phyloP scores from a whole-genome alignment of 2,329 filamentous ascomycete species.

The Curvularia verruculosa region DNA sequence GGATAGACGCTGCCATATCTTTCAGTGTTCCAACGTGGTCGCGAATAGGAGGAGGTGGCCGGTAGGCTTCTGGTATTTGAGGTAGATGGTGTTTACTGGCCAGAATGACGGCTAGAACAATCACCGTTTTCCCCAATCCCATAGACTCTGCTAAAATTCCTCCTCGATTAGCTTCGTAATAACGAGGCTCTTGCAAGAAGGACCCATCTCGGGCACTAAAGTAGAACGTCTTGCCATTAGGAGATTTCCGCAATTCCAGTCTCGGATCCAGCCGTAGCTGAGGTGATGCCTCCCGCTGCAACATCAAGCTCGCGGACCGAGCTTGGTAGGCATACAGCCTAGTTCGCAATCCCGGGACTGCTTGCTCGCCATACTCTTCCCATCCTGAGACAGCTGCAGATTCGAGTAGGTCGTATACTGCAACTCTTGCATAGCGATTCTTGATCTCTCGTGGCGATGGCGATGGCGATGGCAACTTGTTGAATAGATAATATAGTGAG shows the following conservation, averaged over 20 bases:
- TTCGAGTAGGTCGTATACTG: conserved; percentile 63
- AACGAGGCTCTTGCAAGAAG: conserved; percentile 68
- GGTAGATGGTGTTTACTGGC: conserved; percentile 75
- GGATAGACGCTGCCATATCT: conserved; percentile 76
- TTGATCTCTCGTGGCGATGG: conserved; percentile 60
- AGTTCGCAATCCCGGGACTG: conserved; percentile 65
- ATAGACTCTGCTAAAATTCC: conserved; percentile 83
- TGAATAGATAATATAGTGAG: conserved; percentile 74
- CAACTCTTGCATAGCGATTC: conserved; percentile 59
- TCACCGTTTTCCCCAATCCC: conserved; percentile 83
- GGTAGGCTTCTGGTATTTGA: conserved; percentile 67
- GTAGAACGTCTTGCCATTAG: conserved; percentile 69
- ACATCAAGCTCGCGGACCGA: conserved; percentile 80
- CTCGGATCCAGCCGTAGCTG: conserved; percentile 74
- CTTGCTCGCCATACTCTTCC: conserved; percentile 39
- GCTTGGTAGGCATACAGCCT: conserved; percentile 78
- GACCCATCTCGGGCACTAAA: conserved; percentile 69
- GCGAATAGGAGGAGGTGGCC: conserved; percentile 52
- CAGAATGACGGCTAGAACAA: conserved; percentile 74
- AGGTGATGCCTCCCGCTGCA: conserved; percentile 76
- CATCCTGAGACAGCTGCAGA: conserved; percentile 34
- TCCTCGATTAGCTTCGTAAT: conserved; percentile 76
- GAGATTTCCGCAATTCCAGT: conserved; percentile 65
- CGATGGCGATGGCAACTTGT: conserved; percentile 70
- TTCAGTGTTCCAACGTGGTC: conserved; percentile 65